Percentiles rank a stretch among this genome's conserved stretches.
These are phyloP conservation scores for Westerdykella aurantiaca DNA, from an alignment of 2,329 filamentous ascomycete genomes.

Conservation along the genomic window DNA sequence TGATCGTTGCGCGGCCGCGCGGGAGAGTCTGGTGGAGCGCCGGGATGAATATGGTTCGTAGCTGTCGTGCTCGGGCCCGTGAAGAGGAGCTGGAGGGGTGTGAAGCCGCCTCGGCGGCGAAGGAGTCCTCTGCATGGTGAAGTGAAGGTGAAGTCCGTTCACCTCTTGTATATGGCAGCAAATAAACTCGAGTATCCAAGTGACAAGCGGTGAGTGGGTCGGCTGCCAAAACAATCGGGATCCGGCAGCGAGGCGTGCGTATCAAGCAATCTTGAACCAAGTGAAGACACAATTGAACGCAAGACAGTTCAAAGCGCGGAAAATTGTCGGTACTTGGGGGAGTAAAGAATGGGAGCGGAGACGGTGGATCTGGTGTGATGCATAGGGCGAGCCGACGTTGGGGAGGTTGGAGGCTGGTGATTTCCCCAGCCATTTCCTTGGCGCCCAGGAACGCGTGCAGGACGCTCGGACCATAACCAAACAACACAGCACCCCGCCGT, in stretches of 20 bases:
- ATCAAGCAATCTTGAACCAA: too few relatives aligned
- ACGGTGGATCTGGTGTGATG: background rate
- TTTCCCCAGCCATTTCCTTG: slow-evolving; percentile 4
- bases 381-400: background rate
- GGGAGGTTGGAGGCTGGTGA: slow-evolving; percentile 5
- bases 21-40: slow-evolving; percentile 54
- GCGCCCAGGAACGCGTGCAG: too few relatives aligned
- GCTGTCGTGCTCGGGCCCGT: slow-evolving; percentile 58
- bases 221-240: too few relatives aligned
- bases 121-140: slow-evolving; percentile 50
- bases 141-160: background rate
- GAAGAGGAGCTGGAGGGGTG: slow-evolving; percentile 64
- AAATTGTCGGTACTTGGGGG: too few relatives aligned
- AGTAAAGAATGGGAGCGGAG: background rate
- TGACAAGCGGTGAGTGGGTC: too few relatives aligned
- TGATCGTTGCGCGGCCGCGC: slow-evolving; percentile 47
- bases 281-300: too few relatives aligned
- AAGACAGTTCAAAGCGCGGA: too few relatives aligned
- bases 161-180: background rate
- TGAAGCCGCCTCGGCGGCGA: slow-evolving; percentile 54
- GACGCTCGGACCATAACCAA: too few relatives aligned
- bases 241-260: too few relatives aligned
- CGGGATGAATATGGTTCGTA: slow-evolving; percentile 70
- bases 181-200: too few relatives aligned
- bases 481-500: too few relatives aligned